Evolutionary conservation across 768 basidiomycete genomes (phyloP), one percentile per base, ranked within the genome.

Genomic region (Lentinula sp.): DNA sequence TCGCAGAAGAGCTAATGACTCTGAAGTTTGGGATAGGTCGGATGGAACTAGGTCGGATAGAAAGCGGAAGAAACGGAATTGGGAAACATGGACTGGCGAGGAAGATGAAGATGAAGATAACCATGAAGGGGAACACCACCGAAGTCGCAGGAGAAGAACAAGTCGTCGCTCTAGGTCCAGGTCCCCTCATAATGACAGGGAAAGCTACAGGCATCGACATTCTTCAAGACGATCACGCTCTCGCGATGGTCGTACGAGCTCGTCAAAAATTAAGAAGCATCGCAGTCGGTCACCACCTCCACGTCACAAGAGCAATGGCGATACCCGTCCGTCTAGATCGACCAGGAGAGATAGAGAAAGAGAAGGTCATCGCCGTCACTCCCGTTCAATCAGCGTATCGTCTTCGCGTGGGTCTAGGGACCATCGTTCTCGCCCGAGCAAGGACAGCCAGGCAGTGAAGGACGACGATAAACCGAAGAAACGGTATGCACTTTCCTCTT

Each of bases 21-120:
- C 57, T 21, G 78, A 77, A 51, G 69, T 75, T 28, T 83, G 80
- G 79, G 84, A 85, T 60, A 73, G 79, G 48, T 82, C 80, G 80
- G 72, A 83, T 68, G 75, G 83, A n/a, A 66, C 84, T 69, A 78
- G 75, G 0, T 78, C 70, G 7, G 78, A 80, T 52, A 72, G 81
- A 54, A 75, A 71, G 65, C 81, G 77, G 67, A 75, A 77, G 62
- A 78, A 78, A 57, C 68, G 80, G 63, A 75, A 80, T 57, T 80
- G 83, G 80, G 84, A 83, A 64, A 77, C 73, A 31, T 77, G 77
- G 76, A 78, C 77, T 59, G 78, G 75, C n/a, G 73, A 74, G 2
- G 70, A 70, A 1, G 78, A 78, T 18, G 76, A 75, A 8, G 70
- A 71, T 28, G 63, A 70, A 10, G 69, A 67, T 21, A 62, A 69